Percentiles rank a stretch among this genome's conserved stretches.
Evolutionary conservation across 2,329 filamentous ascomycete species (phyloP).

Genomic region (Berkeleyomyces rouxiae): DNA sequence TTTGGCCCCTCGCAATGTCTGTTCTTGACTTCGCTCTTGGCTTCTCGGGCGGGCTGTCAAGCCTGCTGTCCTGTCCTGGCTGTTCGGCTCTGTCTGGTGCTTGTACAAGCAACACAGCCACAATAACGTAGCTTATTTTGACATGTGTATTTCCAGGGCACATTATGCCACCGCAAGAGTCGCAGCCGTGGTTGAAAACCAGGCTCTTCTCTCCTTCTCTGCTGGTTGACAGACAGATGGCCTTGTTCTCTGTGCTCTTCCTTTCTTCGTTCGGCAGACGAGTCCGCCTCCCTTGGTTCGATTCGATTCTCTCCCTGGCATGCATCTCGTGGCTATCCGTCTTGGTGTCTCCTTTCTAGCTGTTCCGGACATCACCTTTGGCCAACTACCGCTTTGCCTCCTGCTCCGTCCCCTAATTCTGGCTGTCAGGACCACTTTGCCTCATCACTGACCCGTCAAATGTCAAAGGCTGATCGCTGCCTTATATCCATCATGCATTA

Average conservation of each 20-base stretch:
- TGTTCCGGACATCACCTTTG: neutral
- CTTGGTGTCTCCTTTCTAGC: neutral
- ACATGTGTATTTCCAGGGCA: neutral
- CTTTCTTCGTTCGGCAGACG: neutral
- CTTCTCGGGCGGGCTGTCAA: neutral
- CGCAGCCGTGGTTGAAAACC: neutral
- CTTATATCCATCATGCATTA: neutral
- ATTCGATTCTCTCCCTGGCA: neutral
- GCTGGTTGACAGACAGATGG: too few relatives aligned
- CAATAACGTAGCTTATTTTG: constrained; percentile 4
- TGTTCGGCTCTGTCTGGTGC: neutral
- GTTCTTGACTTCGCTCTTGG: neutral
- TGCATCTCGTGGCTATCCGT: neutral
- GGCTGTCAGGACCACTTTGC: neutral
- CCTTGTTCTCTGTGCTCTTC: neutral
- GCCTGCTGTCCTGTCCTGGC: neutral
- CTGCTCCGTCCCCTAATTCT: too few relatives aligned
- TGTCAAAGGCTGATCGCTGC: neutral
- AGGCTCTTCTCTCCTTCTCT: neutral
- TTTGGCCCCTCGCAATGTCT: neutral
- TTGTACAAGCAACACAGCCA: neutral
- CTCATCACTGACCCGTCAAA: neutral
- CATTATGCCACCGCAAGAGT: neutral
- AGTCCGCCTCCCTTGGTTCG: neutral
- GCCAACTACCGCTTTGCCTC: neutral